These are phyloP conservation scores for Leishmania turanica DNA, from an alignment of 208 protist genomes.

Conservation along the genomic window DNA sequence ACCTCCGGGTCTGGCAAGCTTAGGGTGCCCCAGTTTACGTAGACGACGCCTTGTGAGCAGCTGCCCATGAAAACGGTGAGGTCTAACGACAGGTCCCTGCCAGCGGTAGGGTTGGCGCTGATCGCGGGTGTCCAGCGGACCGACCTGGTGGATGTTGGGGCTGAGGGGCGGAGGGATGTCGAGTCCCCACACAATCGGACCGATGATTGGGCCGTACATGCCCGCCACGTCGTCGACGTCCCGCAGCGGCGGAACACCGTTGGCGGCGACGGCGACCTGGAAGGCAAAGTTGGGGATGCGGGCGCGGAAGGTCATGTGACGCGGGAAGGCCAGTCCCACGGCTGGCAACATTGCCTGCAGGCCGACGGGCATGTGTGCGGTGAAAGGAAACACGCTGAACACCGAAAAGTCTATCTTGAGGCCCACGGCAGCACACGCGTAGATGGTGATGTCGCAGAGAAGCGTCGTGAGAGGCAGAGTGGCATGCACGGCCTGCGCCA, in stretches of 20 bases:
- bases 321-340: slow-evolving; percentile 41
- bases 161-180: slow-evolving; percentile 58
- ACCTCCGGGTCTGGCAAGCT: slow-evolving; percentile 16
- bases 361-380: slow-evolving; percentile 39
- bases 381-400: slow-evolving; percentile 48
- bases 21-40: slow-evolving; percentile 63
- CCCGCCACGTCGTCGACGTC: slow-evolving; percentile 43
- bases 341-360: slow-evolving; percentile 40
- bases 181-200: slow-evolving; percentile 47
- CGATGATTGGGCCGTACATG: slow-evolving; percentile 45
- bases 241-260: slow-evolving; percentile 27
- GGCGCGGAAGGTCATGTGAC: slow-evolving; percentile 31
- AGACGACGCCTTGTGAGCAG: slow-evolving; percentile 43
- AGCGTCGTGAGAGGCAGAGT: slow-evolving; percentile 42
- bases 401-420: slow-evolving; percentile 34
- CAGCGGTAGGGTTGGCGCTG: slow-evolving; percentile 26
- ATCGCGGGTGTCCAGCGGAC: slow-evolving; percentile 38
- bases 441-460: slow-evolving; percentile 50
- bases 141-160: slow-evolving; percentile 55
- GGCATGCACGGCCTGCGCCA: slow-evolving; percentile 24
- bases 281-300: slow-evolving; percentile 31
- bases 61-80: slow-evolving; percentile 41
- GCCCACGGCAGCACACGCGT: slow-evolving; percentile 37
- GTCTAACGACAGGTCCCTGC: slow-evolving; percentile 10
- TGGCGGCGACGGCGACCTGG: slow-evolving; percentile 17